Evolutionary conservation across 1,139 yeast genomes (phyloP).

Genomic region (Diutina ranongensis): DNA sequence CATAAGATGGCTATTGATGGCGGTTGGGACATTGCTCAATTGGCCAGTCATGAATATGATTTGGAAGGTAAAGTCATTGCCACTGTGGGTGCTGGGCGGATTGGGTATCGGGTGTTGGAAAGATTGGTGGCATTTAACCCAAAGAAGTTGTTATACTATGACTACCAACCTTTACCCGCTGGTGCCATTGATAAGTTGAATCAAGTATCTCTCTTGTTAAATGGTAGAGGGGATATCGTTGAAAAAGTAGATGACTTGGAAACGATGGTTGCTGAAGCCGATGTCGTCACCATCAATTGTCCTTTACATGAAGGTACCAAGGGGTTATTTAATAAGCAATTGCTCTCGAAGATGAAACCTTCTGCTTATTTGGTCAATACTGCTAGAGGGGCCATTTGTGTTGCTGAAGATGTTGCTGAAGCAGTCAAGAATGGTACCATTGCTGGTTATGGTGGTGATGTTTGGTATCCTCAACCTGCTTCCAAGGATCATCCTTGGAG

Average conservation of each 20-base stretch:
- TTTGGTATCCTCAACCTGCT: conserved; percentile 77
- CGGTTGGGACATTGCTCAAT: conserved; percentile 71
- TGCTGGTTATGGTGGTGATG: conserved; percentile 79
- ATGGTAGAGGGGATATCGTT: conserved; percentile 29
- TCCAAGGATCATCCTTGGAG: conserved; percentile 73
- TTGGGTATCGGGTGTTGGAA: conserved; percentile 68
- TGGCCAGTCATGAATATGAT: conserved; percentile 64
- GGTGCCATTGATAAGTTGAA: conserved; percentile 44
- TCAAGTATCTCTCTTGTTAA: conserved; percentile 26
- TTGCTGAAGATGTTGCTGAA: conserved; percentile 62
- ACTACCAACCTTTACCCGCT: conserved; percentile 50
- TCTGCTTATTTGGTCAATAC: conserved; percentile 76
- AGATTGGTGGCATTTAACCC: conserved; percentile 67
- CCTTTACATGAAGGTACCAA: conserved; percentile 64
- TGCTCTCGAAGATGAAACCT: conserved; percentile 61
- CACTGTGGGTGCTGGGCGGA: conserved; percentile 77
- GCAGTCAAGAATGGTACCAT: conserved; percentile 61
- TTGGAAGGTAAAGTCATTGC: conserved; percentile 67
- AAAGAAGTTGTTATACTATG: conserved; percentile 61
- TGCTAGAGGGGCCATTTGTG: conserved; percentile 76
- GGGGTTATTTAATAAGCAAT: conserved; percentile 58
- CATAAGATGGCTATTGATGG: conserved; percentile 51
- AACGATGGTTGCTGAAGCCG: conserved; percentile 58
- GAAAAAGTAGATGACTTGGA: conserved; percentile 54
- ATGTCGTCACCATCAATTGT: conserved; percentile 67